Evolutionary conservation across 208 protist species (phyloP).

Genomic region (Porcisia hertigi): DNA sequence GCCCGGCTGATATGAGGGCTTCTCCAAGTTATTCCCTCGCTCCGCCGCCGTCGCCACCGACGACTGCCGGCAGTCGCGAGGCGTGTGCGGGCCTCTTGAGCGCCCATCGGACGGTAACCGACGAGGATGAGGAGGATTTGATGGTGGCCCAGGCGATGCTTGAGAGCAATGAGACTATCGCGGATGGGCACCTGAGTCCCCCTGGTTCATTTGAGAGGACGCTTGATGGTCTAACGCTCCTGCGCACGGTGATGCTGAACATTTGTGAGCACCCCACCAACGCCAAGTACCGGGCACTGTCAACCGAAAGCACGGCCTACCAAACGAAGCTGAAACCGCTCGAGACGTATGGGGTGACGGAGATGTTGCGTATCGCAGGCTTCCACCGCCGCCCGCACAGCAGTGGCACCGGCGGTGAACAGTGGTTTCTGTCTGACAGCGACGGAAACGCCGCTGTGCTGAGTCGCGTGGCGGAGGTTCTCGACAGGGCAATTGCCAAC

Average conservation of each 20-base stretch:
- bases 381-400: slow-evolving; percentile 55
- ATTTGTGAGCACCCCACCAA: slow-evolving; percentile 57
- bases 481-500: slow-evolving; percentile 46
- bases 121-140: slow-evolving; percentile 68
- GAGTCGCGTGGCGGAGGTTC: slow-evolving; percentile 33
- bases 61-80: not conserved
- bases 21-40: not conserved
- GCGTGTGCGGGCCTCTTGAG: slow-evolving; percentile 36
- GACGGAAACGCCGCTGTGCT: slow-evolving; percentile 55
- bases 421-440: slow-evolving; percentile 66
- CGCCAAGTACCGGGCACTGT: slow-evolving; percentile 60
- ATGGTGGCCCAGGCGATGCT: slow-evolving; percentile 59
- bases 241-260: slow-evolving; percentile 50
- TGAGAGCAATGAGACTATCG: slow-evolving; percentile 68
- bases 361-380: slow-evolving; percentile 62
- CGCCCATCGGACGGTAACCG: slow-evolving; percentile 32
- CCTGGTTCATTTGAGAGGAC: slow-evolving; percentile 44
- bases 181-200: slow-evolving; percentile 24
- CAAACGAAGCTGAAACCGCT: slow-evolving; percentile 59
- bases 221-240: slow-evolving; percentile 38
- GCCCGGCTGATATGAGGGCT: not conserved
- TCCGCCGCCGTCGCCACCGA: not conserved
- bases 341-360: slow-evolving; percentile 57
- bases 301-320: slow-evolving; percentile 62
- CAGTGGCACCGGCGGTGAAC: slow-evolving; percentile 37